phyloP scores from a whole-genome alignment of 2,329 filamentous ascomycete genomes.

The Beauveria sp. region DNA sequence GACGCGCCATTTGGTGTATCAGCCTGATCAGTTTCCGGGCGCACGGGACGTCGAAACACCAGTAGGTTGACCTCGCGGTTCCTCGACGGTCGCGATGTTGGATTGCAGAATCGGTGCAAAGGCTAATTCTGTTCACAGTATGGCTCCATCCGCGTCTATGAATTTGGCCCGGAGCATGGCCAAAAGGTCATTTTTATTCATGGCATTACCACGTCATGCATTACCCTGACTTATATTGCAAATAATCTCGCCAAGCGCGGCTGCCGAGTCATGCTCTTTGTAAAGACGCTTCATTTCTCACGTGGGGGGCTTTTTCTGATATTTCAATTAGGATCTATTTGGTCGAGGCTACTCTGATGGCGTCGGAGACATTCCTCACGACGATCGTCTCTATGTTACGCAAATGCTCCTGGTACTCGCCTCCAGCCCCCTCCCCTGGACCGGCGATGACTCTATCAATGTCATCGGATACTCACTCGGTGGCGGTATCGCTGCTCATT shows the following conservation, averaged over 20 bases:
- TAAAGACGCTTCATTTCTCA: conserved; percentile 22
- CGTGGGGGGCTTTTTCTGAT: not conserved
- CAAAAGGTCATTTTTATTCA: conserved; percentile 71
- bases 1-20: conserved; percentile 43
- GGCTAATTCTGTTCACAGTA: conserved; percentile 36
- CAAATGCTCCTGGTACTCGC: conserved; percentile 65
- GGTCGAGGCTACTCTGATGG: conserved; percentile 60
- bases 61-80: conserved; percentile 26
- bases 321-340: conserved; percentile 50
- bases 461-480: conserved; percentile 77
- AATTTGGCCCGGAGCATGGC: conserved; percentile 70
- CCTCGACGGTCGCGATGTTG: not conserved
- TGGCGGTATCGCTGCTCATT: conserved; percentile 68
- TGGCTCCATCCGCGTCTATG: conserved; percentile 69
- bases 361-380: conserved; percentile 59
- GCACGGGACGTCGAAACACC: conserved; percentile 65
- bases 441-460: conserved; percentile 47
- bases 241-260: conserved; percentile 58
- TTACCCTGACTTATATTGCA: conserved; percentile 62
- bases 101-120: not conserved
- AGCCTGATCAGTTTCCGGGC: conserved; percentile 61
- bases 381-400: conserved; percentile 63
- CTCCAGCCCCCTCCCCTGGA: conserved; percentile 65
- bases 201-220: conserved; percentile 75
- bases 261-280: conserved; percentile 74